Evolutionary conservation across 1,284 basidiomycete genomes (phyloP).

Genomic region (Marasmius sp.): DNA sequence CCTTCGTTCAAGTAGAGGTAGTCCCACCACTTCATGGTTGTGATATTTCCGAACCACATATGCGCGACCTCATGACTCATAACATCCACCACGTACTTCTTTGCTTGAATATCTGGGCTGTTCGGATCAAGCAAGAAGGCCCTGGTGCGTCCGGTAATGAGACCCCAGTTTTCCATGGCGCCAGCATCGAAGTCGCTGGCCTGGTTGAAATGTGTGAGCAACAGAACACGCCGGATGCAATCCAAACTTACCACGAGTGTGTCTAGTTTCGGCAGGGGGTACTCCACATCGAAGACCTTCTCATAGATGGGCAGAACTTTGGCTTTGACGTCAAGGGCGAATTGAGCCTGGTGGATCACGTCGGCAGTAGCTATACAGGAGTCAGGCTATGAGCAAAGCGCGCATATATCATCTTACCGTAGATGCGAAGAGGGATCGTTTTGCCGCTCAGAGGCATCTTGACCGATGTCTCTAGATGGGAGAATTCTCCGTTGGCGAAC

Average conservation of each 20-base stretch:
- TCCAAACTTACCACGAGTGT: constrained; percentile 68
- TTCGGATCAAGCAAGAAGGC: constrained; percentile 83
- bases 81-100: constrained; percentile 77
- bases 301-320: constrained; percentile 92
- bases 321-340: constrained; percentile 87
- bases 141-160: constrained; percentile 89
- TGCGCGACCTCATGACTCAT: constrained; percentile 87
- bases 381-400: neutral
- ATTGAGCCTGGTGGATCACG: constrained; percentile 78
- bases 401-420: constrained; percentile 36
- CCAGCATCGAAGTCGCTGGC: constrained; percentile 89
- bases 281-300: constrained; percentile 87
- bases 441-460: constrained; percentile 66
- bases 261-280: constrained; percentile 91
- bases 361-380: constrained; percentile 69
- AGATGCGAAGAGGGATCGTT: constrained; percentile 70
- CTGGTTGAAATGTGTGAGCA: constrained; percentile 24
- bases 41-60: constrained; percentile 91
- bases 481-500: constrained; percentile 76
- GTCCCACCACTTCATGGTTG: constrained; percentile 95
- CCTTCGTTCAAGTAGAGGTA: constrained; percentile 86
- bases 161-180: constrained; percentile 96
- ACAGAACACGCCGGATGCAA: neutral
- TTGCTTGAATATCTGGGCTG: constrained; percentile 73
- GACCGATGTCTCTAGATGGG: constrained; percentile 63